Evolutionary conservation across 352 stramenopile species (phyloP), one percentile per base, ranked within the genome.

Genomic region (Globisporangium ultimum): DNA sequence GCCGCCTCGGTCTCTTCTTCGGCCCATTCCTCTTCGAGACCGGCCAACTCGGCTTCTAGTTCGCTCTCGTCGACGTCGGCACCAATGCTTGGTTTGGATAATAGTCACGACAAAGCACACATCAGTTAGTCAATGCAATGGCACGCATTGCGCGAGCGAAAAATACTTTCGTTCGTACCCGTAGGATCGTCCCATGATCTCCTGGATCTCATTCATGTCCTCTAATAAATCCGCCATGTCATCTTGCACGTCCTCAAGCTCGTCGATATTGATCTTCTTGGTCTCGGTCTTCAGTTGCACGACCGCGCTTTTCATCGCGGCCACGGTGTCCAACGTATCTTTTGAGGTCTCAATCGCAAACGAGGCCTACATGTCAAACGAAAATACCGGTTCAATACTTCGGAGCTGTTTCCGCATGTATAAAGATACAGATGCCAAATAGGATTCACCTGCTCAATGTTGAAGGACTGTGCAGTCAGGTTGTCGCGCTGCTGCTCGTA

Each of bases 201-300:
- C 96, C 62, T 99, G 98, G 60, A 99, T 98, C 70, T 99, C 96
- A 64, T 98, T 97, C 81, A 99, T 98, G 61, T 99, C 97, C 65
- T 98, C 91, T 81, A 99, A 97, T 53, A 98, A 74, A 34, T 99
- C 92, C 2, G 94, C 95, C 86, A 99, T 96, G 63, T 98, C 95
- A 70, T 99, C 97, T 70, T 97, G 94, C 42, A 98, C 72, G 63
- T 98, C 93, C 84, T 99, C 97, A 0, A 99, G 84, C 58, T 98
- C 92, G 51, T 94, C 87, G 52, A 99, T 91, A 66, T 99, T 84
- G 55, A 99, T 90, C 76, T 98, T 96, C 66, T 98, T 94, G 24
- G 93, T 93, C 69, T 98, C 92, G 6, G 80, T 80, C 69, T 98
- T 98, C 6, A 99, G 73, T 48, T 91, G 88, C 58, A 89, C 81